Evolutionary conservation across 192 early-diverging fungal species (phyloP), one percentile per base, ranked within the genome.

Genomic region (Backusella sp.): DNA sequence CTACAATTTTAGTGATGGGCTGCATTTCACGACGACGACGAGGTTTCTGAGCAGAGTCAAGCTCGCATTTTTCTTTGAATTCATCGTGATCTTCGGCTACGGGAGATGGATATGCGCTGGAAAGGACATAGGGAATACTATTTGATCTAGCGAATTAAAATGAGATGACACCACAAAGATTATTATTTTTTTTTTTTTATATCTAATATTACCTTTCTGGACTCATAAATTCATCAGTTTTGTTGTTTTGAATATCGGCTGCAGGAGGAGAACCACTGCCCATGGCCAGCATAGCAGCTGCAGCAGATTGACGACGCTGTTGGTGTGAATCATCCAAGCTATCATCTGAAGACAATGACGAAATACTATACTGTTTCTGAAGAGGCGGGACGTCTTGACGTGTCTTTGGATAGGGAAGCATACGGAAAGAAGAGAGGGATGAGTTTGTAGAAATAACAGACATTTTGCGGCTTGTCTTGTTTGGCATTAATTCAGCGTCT

Each of bases 21-120:
- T 88, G 86, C 88, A 89, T 89, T 75, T 89, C 88, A 12, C 88
- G 83, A 37, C 88, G 82, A 68, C 87, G 84, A 19, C 88, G 84
- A 46, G 86, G 86, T 35, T 80, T 52, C 30, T 68, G 39, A 30
- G 69, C 21, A 9, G 72, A 39, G 11, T 68, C 37, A 15, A 7
- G 14, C 8, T 41, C 34, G 0, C 26, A 28, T 14, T 62, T 62
- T 36, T 70, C 68, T 36, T 36, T 68, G 15, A 39, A 26, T 4
- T 73, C 73, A 28, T 73, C 71, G 36, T 67, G 66, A 32, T 78
- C 32, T 42, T 78, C 72, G 37, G 75, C 39, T 19, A 62, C 34
- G 17, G 69, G 72, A 52, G 77, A 73, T 21, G 72, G 71, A 74
- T 78, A 73, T 30, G 77, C 53, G 52, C 66, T 69, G 8, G 35